These are phyloP conservation scores for Logfia minima DNA, from an alignment of 129 eudicot species.

Conservation along the genomic window DNA sequence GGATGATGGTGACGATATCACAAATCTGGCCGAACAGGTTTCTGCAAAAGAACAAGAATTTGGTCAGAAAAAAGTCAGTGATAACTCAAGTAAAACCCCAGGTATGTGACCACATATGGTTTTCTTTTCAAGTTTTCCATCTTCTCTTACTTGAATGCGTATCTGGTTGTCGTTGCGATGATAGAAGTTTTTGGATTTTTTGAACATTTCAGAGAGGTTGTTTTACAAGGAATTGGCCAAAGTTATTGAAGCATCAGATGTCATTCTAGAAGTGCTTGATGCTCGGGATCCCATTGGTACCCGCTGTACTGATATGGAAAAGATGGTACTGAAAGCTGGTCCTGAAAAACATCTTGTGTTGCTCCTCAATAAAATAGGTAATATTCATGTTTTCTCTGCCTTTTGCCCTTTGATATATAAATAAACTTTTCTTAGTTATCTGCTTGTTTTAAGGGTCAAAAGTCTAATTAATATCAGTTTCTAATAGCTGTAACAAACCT, in stretches of 20 bases:
- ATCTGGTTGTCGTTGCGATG: neutral
- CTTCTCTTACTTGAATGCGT: neutral
- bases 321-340: slow-evolving; percentile 78
- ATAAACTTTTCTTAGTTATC: neutral
- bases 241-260: slow-evolving; percentile 97
- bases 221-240: slow-evolving; percentile 95
- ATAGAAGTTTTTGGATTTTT: neutral
- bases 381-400: slow-evolving; percentile 1
- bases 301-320: slow-evolving; percentile 90
- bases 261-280: slow-evolving; percentile 93
- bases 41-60: slow-evolving; percentile 46
- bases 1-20: slow-evolving; percentile 49
- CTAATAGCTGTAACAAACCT: neutral
- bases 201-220: slow-evolving; percentile 61
- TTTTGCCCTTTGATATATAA: neutral
- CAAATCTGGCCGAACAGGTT: slow-evolving; percentile 38
- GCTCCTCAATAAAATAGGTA: slow-evolving; percentile 95
- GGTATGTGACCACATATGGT: slow-evolving; percentile 40
- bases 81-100: slow-evolving; percentile 36
- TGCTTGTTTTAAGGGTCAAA: neutral
- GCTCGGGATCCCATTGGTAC: slow-evolving; percentile 98
- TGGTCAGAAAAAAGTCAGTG: slow-evolving; percentile 32
- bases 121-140: neutral
- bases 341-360: slow-evolving; percentile 83
- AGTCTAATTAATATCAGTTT: neutral